Conservation (phyloP, 1,139 yeast species). For the Sugiyamaella novakii region DNA sequence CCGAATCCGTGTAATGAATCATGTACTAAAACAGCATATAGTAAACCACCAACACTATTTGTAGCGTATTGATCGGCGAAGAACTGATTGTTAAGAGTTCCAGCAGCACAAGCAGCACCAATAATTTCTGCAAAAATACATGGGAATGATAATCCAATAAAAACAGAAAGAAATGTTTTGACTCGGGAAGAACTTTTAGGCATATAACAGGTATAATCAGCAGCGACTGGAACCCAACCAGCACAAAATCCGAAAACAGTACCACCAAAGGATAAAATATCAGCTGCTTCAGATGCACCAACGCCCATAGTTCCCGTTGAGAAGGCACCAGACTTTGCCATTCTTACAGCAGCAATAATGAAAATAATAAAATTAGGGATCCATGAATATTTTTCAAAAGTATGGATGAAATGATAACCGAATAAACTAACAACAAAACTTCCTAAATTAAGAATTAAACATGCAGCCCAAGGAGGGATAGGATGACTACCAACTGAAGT, state of each 20-base stretch:
- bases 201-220: conserved; percentile 90
- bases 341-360: conserved; percentile 74
- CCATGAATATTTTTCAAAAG: conserved; percentile 87
- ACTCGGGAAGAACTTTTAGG: conserved; percentile 57
- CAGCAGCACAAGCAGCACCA: conserved; percentile 87
- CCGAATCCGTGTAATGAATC: conserved; percentile 86
- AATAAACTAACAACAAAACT: conserved; percentile 77
- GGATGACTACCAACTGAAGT: conserved; percentile 66
- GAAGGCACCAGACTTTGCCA: conserved; percentile 67
- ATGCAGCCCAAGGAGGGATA: conserved; percentile 91
- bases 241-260: conserved; percentile 86
- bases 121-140: conserved; percentile 70
- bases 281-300: conserved; percentile 61
- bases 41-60: conserved; percentile 76
- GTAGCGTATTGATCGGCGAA: conserved; percentile 56
- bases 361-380: conserved; percentile 75
- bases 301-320: conserved; percentile 48
- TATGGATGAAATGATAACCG: conserved; percentile 81
- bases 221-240: conserved; percentile 93
- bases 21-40: conserved; percentile 72
- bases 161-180: conserved; percentile 65
- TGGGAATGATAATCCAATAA: conserved; percentile 66
- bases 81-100: conserved; percentile 54
- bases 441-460: conserved; percentile 66
- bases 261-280: conserved; percentile 80